A percentile compares a stretch with the other conserved stretches of the same genome.
Conservation (phyloP, 2,329 filamentous ascomycete genomes). For the Cladosporium colombiae region DNA sequence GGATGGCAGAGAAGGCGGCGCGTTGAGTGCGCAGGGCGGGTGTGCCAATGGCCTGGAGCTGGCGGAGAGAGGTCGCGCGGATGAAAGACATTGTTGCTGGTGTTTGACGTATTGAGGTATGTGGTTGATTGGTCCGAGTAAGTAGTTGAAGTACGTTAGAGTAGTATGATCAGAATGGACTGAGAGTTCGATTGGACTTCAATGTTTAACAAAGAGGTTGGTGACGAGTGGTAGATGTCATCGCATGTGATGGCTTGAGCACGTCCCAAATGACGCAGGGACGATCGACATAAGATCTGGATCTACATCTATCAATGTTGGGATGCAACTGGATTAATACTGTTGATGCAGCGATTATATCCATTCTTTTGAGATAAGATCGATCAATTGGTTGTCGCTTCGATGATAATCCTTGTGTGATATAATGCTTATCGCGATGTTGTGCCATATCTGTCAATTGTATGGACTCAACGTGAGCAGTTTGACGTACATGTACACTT, state of each 20-base stretch:
- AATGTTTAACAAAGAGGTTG: not conserved
- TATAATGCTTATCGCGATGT: not conserved
- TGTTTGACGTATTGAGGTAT: not conserved
- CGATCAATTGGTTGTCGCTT: not conserved
- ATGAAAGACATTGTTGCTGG: slow-evolving; percentile 27
- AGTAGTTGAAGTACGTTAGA: not conserved
- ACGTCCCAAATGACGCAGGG: slow-evolving; percentile 15
- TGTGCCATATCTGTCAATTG: not conserved
- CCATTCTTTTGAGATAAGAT: not conserved
- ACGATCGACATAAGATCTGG: slow-evolving; percentile 4
- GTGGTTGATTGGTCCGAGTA: not conserved
- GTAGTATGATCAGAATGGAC: not conserved
- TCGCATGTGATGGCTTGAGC: slow-evolving; percentile 13
- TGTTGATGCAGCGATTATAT: not conserved
- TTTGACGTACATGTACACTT: not conserved
- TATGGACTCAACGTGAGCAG: not conserved
- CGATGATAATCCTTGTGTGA: not conserved
- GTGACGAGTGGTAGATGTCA: slow-evolving; percentile 20
- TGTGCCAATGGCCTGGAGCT: slow-evolving; percentile 23
- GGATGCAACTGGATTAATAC: not conserved
- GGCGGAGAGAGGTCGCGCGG: slow-evolving; percentile 24
- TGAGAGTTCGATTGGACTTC: slow-evolving; percentile 6
- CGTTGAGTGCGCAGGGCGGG: slow-evolving; percentile 23
- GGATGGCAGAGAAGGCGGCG: slow-evolving; percentile 31
- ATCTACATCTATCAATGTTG: not conserved